These are phyloP conservation scores for Achaetomium macrosporum DNA, from an alignment of 2,329 filamentous ascomycete species.

Conservation along the genomic window DNA sequence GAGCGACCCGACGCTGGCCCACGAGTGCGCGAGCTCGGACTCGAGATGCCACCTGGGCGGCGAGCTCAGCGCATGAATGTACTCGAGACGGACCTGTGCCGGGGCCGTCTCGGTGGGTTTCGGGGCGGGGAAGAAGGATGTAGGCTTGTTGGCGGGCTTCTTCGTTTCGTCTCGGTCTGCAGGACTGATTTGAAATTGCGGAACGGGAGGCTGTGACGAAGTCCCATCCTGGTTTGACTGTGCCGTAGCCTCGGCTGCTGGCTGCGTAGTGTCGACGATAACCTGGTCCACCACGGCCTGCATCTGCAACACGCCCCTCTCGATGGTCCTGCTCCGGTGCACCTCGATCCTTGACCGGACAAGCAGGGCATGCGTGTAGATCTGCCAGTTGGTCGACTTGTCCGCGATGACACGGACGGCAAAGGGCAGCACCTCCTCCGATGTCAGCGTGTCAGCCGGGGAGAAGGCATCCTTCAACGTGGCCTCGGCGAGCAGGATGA, in stretches of 20 bases:
- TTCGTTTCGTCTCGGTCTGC: constrained; percentile 27
- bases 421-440: constrained; percentile 91
- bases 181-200: constrained; percentile 40
- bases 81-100: constrained; percentile 68
- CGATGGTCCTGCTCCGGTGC: constrained; percentile 78
- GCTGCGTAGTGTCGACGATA: constrained; percentile 65
- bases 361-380: constrained; percentile 89
- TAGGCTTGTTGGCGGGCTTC: constrained; percentile 43
- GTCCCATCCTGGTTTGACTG: constrained; percentile 23
- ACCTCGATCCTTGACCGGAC: constrained; percentile 87
- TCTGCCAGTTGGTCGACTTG: constrained; percentile 93
- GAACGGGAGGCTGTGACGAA: constrained; percentile 28
- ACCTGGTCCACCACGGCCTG: constrained; percentile 95
- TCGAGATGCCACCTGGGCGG: constrained; percentile 92
- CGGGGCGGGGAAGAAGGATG: constrained; percentile 74
- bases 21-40: constrained; percentile 85
- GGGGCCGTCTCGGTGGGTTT: constrained; percentile 73
- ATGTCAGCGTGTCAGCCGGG: constrained; percentile 74
- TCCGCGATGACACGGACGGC: constrained; percentile 82
- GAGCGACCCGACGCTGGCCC: constrained; percentile 82
- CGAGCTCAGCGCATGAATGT: constrained; percentile 76
- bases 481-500: constrained; percentile 79
- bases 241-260: constrained; percentile 30
- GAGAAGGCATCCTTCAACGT: constrained; percentile 85
- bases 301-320: constrained; percentile 84